Percentiles rank a stretch among this genome's conserved stretches.
Conservation (phyloP, 345 rosid species). For the Salix caprea region DNA sequence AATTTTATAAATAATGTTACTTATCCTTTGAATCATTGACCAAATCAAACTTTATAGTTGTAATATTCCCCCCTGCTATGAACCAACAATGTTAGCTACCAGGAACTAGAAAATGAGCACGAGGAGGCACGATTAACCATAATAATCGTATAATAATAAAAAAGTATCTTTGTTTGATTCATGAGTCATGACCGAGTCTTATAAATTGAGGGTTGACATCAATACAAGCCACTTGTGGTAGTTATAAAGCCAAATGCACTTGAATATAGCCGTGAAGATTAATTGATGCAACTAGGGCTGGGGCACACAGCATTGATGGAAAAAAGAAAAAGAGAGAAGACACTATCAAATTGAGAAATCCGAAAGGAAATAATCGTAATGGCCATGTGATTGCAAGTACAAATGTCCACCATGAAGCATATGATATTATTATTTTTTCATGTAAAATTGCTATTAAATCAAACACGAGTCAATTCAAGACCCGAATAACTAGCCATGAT, state of each 20-base stretch:
- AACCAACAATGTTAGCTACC: neutral
- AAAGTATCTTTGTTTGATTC: neutral
- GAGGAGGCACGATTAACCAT: neutral
- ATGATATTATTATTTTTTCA: neutral
- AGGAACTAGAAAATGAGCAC: neutral
- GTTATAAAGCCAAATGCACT: neutral
- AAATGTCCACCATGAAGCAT: neutral
- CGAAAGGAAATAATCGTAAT: too few species aligned
- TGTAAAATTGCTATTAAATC: too few species aligned
- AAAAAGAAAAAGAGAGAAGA: too few species aligned
- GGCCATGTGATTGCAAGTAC: neutral
- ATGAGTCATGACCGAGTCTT: neutral
- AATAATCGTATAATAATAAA: too few species aligned
- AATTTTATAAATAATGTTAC: too few species aligned
- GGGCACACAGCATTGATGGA: neutral
- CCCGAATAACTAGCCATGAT: too few species aligned
- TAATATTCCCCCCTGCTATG: too few species aligned
- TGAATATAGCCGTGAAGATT: neutral
- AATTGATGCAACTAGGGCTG: neutral
- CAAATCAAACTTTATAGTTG: too few species aligned
- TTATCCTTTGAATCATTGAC: too few species aligned
- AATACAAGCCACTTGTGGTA: neutral
- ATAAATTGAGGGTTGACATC: neutral
- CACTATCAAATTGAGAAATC: too few species aligned
- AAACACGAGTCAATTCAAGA: too few species aligned